Conservation (phyloP, 164 flowering plant species). For the Stephania cephalantha region DNA sequence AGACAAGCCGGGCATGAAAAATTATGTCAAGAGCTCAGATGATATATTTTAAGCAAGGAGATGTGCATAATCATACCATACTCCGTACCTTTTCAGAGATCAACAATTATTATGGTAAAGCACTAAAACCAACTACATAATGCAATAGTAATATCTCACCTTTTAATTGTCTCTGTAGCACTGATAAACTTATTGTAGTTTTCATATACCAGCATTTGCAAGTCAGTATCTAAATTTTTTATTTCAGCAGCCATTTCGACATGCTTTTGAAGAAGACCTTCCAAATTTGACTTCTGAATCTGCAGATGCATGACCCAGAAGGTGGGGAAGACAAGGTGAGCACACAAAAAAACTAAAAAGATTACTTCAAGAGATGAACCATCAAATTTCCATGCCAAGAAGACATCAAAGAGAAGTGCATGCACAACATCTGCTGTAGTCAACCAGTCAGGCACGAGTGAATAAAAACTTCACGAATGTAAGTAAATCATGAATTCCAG, state of each 20-base stretch:
- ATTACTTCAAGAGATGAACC: background rate
- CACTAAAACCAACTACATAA: background rate
- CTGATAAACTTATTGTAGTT: conserved; percentile 97
- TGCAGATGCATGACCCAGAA: conserved; percentile 18
- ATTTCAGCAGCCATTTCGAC: conserved; percentile 99
- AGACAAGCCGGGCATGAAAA: background rate
- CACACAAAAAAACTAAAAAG: background rate
- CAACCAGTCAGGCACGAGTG: background rate
- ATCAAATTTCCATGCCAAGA: background rate
- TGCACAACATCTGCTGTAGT: background rate
- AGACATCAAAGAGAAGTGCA: background rate
- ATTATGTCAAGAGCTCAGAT: background rate
- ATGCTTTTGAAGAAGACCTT: conserved; percentile 82
- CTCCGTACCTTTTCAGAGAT: background rate
- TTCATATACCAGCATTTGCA: conserved; percentile 98
- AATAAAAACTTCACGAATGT: background rate
- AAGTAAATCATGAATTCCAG: background rate
- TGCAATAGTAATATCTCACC: conserved; percentile 30
- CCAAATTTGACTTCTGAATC: conserved; percentile 83
- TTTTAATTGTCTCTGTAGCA: conserved; percentile 95
- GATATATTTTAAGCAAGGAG: background rate
- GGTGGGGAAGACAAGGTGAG: background rate
- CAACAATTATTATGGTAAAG: background rate
- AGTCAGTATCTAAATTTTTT: conserved; percentile 93
- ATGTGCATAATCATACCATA: background rate